Evolutionary conservation across 78 protist genomes (phyloP).

Genomic region (Emiliania huxleyi): DNA sequence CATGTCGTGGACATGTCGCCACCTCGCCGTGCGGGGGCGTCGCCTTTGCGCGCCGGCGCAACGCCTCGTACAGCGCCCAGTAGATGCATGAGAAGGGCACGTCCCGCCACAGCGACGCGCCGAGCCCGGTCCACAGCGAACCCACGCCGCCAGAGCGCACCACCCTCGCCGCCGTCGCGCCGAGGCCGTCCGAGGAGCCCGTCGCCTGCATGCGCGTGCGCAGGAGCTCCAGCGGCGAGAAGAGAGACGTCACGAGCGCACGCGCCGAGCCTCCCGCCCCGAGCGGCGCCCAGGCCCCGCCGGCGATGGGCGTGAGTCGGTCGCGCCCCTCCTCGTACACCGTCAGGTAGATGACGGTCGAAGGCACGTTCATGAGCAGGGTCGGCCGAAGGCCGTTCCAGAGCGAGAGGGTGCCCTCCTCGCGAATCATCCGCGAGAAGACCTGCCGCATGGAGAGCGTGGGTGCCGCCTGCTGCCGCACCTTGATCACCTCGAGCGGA

Average conservation of each 20-base stretch:
- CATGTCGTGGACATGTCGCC: too few relatives aligned
- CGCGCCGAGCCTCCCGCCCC: constrained; percentile 33
- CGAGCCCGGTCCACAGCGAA: constrained; percentile 37
- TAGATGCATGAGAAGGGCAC: constrained; percentile 48
- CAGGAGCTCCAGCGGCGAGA: constrained; percentile 48
- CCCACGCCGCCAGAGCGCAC: background rate
- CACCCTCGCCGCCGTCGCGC: too few relatives aligned
- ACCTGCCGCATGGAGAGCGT: background rate
- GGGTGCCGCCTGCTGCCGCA: constrained; percentile 2
- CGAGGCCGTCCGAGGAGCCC: background rate
- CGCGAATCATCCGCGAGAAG: too few relatives aligned
- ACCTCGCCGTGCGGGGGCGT: background rate
- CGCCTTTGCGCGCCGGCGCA: too few relatives aligned
- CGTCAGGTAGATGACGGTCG: constrained; percentile 24
- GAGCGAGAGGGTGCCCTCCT: constrained; percentile 42
- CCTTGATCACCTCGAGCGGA: constrained; percentile 46
- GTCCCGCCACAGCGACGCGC: constrained; percentile 47
- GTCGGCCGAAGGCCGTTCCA: constrained; percentile 54
- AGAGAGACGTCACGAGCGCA: background rate
- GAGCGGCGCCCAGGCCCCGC: background rate
- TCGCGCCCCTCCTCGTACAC: constrained; percentile 31
- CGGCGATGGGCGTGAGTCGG: background rate
- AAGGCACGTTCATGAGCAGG: background rate
- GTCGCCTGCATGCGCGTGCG: constrained; percentile 47
- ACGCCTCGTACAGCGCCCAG: constrained; percentile 22